Percentiles rank a stretch among this genome's conserved stretches.
Evolutionary conservation across 306 rosid genomes (phyloP).

Genomic region (Quercus ilex): DNA sequence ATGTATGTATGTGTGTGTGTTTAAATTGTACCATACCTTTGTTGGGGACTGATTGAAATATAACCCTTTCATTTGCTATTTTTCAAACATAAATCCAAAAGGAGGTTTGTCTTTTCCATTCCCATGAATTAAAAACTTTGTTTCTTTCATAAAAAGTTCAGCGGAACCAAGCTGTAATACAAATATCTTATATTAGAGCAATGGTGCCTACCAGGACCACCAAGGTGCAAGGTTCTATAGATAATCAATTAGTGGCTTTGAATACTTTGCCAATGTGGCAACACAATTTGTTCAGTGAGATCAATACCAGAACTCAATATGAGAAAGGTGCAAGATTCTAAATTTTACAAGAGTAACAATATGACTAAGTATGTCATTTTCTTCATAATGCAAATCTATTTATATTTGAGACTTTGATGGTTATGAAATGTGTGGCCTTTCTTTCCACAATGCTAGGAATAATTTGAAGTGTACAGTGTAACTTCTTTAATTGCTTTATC

Average conservation of each 20-base stretch:
- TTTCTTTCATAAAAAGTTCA: conserved; percentile 74
- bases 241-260: conserved; percentile 71
- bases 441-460: too few relatives aligned
- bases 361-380: too few relatives aligned
- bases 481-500: too few relatives aligned
- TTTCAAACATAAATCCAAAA: conserved; percentile 96
- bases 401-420: too few relatives aligned
- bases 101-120: conserved; percentile 84
- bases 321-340: too few relatives aligned
- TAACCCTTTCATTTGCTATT: conserved; percentile 91
- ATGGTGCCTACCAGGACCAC: not conserved
- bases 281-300: conserved; percentile 65
- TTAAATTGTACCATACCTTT: conserved; percentile 55
- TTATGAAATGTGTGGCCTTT: too few relatives aligned
- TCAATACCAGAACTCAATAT: conserved; percentile 52
- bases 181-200: conserved; percentile 18
- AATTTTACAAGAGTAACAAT: too few relatives aligned
- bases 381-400: too few relatives aligned
- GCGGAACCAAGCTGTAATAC: conserved; percentile 77
- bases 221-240: conserved; percentile 53
- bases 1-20: not conserved
- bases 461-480: too few relatives aligned
- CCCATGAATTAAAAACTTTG: conserved; percentile 78
- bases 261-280: conserved; percentile 63
- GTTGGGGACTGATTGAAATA: conserved; percentile 81